Evolutionary conservation across 2,329 filamentous ascomycete genomes (phyloP).

Genomic region (Camillea tinctor): DNA sequence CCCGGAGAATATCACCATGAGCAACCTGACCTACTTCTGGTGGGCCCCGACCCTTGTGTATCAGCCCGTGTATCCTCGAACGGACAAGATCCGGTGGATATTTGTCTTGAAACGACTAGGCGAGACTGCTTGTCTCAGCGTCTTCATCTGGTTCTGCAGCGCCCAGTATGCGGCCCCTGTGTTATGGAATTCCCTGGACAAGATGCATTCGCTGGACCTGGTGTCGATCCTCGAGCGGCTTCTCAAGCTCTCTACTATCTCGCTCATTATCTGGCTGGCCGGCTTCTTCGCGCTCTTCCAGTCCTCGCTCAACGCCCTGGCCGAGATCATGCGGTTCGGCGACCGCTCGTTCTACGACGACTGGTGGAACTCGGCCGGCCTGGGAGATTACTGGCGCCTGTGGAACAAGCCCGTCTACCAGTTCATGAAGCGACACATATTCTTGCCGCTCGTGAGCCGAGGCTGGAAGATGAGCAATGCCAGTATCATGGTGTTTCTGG

Average conservation of each 20-base stretch:
- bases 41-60: conserved; percentile 96
- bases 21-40: conserved; percentile 94
- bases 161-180: conserved; percentile 94
- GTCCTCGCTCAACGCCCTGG: conserved; percentile 84
- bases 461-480: conserved; percentile 72
- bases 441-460: conserved; percentile 80
- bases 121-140: conserved; percentile 74
- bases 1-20: conserved; percentile 83
- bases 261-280: conserved; percentile 92
- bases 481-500: conserved; percentile 78
- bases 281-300: conserved; percentile 98
- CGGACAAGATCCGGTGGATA: conserved; percentile 75
- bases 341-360: conserved; percentile 95
- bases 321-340: conserved; percentile 85
- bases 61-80: conserved; percentile 92
- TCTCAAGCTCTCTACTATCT: conserved; percentile 94
- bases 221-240: conserved; percentile 82
- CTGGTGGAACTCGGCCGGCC: conserved; percentile 93
- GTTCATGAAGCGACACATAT: conserved; percentile 95
- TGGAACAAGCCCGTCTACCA: conserved; percentile 99
- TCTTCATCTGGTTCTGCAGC: conserved; percentile 93
- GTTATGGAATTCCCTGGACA: conserved; percentile 84
- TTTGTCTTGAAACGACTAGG: conserved; percentile 82
- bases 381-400: conserved; percentile 88
- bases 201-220: conserved; percentile 77